Evolutionary conservation across 2,329 filamentous ascomycete genomes (phyloP).

Genomic region (Dactylellina sp.): DNA sequence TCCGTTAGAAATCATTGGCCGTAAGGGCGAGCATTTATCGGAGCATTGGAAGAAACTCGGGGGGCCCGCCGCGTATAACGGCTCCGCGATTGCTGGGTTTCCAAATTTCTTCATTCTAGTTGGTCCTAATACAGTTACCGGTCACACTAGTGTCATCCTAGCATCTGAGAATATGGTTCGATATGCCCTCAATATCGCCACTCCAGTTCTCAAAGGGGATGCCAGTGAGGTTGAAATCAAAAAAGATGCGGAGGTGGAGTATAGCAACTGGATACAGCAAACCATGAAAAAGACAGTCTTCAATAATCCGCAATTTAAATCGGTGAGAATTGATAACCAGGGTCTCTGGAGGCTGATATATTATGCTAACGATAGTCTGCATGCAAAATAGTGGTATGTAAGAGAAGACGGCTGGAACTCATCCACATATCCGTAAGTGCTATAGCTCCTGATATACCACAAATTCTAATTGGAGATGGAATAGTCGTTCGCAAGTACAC

Average conservation of each 20-base stretch:
- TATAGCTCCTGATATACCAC: not conserved
- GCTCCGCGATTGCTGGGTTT: constrained; percentile 71
- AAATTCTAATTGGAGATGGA: constrained; percentile 5
- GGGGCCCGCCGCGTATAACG: constrained; percentile 73
- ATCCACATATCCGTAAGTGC: constrained; percentile 49
- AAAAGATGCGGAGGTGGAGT: constrained; percentile 66
- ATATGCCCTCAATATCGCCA: constrained; percentile 71
- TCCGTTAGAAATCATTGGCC: constrained; percentile 69
- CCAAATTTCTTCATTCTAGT: constrained; percentile 74
- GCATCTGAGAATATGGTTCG: constrained; percentile 73
- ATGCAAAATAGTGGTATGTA: constrained; percentile 45
- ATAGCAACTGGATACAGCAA: constrained; percentile 66
- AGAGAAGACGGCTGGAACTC: constrained; percentile 54
- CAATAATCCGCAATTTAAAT: constrained; percentile 24
- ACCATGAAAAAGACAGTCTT: constrained; percentile 46
- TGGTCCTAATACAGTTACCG: constrained; percentile 73
- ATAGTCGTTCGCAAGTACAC: constrained; percentile 49
- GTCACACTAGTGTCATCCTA: constrained; percentile 72
- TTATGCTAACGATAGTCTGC: not conserved
- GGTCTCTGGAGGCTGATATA: not conserved
- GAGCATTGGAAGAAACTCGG: constrained; percentile 71
- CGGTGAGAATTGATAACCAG: constrained; percentile 20
- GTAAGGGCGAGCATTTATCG: constrained; percentile 67
- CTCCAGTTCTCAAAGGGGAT: constrained; percentile 67
- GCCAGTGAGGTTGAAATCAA: constrained; percentile 67